Percentiles rank a stretch among this genome's conserved stretches.
Conservation (phyloP, 202 grass and related monocot species). For the Hordeum pubiflorum region DNA sequence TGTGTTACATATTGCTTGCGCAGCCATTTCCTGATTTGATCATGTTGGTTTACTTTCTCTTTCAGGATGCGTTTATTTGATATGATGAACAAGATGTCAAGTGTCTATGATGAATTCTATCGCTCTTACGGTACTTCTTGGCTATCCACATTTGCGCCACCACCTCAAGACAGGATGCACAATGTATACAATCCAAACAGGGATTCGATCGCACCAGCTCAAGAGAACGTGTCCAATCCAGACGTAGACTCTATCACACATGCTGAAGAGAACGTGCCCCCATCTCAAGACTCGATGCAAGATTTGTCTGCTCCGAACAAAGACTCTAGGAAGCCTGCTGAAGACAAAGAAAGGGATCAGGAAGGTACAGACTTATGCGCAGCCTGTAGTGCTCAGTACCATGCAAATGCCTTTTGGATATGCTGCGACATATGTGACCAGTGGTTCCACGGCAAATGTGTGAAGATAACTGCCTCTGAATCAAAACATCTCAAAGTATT, state of each 20-base stretch:
- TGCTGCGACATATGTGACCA: conserved; percentile 48
- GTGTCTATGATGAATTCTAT: neutral
- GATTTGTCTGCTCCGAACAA: neutral
- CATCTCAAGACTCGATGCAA: neutral
- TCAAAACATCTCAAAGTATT: conserved; percentile 38
- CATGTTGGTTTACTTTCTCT: neutral
- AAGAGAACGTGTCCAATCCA: neutral
- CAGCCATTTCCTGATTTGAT: neutral
- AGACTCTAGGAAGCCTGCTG: neutral
- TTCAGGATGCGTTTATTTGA: neutral
- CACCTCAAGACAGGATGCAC: neutral
- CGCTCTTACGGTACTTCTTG: too few relatives aligned
- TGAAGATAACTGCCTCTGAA: conserved; percentile 42
- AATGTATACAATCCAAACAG: neutral
- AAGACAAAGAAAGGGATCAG: conserved; percentile 30
- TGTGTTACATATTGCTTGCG: neutral
- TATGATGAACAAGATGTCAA: neutral
- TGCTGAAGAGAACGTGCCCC: neutral
- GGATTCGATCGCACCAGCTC: neutral
- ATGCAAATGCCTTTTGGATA: conserved; percentile 59
- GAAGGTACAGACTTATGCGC: conserved; percentile 37
- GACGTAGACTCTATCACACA: neutral
- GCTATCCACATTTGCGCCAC: neutral
- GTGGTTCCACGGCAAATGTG: conserved; percentile 74
- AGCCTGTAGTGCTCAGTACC: conserved; percentile 37